These are phyloP conservation scores for Fusarium sp. DNA, from an alignment of 2,329 filamentous ascomycete species.

Conservation along the genomic window DNA sequence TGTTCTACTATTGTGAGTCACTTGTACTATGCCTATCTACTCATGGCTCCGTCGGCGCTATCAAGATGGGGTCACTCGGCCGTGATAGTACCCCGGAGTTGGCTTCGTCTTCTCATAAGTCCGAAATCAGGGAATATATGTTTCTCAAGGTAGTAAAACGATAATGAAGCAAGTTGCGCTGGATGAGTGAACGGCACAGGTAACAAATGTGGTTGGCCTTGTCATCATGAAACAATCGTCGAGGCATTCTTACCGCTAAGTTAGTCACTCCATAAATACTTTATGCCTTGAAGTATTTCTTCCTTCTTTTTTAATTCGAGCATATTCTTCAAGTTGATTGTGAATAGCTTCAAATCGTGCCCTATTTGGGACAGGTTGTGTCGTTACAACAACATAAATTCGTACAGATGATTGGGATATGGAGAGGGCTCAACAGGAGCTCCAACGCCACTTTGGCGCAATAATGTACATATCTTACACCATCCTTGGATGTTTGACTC, in stretches of 20 bases:
- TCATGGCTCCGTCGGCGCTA: background rate
- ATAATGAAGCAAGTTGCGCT: slow-evolving; percentile 32
- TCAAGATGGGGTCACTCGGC: slow-evolving; percentile 10
- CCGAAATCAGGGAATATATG: slow-evolving; percentile 54
- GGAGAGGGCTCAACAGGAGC: slow-evolving; percentile 18
- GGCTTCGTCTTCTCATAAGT: no score
- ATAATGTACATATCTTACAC: slow-evolving; percentile 45
- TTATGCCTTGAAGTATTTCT: background rate
- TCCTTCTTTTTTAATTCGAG: no score
- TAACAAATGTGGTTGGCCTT: background rate
- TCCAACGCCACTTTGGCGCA: slow-evolving; percentile 9
- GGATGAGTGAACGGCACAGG: background rate
- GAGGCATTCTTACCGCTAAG: background rate
- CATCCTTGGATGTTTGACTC: background rate
- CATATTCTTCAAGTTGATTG: no score
- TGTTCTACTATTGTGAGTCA: slow-evolving; percentile 4
- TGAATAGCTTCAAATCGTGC: background rate
- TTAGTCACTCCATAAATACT: background rate
- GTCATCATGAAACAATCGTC: background rate
- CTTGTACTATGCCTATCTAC: slow-evolving; percentile 5
- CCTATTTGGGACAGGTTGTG: background rate
- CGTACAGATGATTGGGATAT: slow-evolving; percentile 18
- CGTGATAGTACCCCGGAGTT: background rate
- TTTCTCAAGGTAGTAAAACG: slow-evolving; percentile 50
- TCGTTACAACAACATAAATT: background rate